Base-by-base conservation (phyloP, 768 basidiomycete species). In the Boletus vinaceobasis region DNA sequence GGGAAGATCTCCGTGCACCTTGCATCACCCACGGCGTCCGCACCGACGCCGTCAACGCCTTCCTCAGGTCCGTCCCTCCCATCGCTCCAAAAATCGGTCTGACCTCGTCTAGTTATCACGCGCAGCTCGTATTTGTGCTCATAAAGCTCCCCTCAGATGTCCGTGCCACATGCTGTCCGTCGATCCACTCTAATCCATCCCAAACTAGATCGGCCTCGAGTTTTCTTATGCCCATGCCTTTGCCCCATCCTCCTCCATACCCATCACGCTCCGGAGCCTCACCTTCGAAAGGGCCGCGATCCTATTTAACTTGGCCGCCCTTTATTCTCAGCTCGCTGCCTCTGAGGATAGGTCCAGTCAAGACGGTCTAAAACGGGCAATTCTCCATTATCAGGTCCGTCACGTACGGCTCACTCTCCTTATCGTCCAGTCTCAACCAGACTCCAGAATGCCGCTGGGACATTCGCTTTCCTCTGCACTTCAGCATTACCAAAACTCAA, bases 141-240 rank as follows among this genome's bases (percentile, higher is more conserved):
- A 84, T 86, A 13, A 98, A 98, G 67, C 75, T 98, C 7, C 95
- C 96, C 2, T 72, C 79, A 7, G 85, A 96, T 70, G 95, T 85
- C 52, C 65, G 73, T 67, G 27, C 43, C 49, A 58, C 43, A 58
- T 54, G 7, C 46, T n/a, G 40, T 40, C n/a, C 52, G 3, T 42
- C 33, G 48, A 26, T 52, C 58, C 45, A 23, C 33, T 27, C 60
- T 72, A 7, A 60, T 44, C 33, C 39, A 19, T 36, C 48, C 13
- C 11, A 19, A 26, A 15, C 21, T 57, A 90, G 89, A 89, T 93
- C 60, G 78, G 78, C 47, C 76, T 92, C 47, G 79, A 83, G 32
- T 80, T 91, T 52, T 68, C 90, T 14, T 96, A 93, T 65, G 79
- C 86, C 3, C 82, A 88, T 6, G 83, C 77, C 10, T 96, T 95